Evolutionary conservation across 805 yeast genomes (phyloP).

Genomic region (Kazachstania viticola): DNA sequence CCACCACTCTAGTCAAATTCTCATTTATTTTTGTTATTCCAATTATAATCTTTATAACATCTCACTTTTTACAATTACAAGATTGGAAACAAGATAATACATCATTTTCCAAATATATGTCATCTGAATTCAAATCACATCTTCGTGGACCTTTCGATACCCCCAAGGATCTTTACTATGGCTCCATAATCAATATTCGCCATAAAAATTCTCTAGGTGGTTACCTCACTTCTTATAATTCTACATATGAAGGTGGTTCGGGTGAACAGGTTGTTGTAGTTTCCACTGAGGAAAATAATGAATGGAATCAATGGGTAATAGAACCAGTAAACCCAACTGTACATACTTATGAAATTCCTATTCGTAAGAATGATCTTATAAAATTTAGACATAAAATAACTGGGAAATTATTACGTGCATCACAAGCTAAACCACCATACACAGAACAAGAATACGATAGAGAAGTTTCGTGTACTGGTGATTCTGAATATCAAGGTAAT

Average conservation of each 20-base stretch:
- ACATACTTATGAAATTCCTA: not conserved
- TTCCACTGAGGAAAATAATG: slow-evolving; percentile 45
- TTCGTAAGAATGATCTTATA: slow-evolving; percentile 32
- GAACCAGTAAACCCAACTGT: slow-evolving; percentile 28
- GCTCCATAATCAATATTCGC: slow-evolving; percentile 60
- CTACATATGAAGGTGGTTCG: slow-evolving; percentile 52
- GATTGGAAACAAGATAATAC: slow-evolving; percentile 9
- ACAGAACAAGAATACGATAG: slow-evolving; percentile 83
- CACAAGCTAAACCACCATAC: slow-evolving; percentile 67
- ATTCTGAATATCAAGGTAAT: slow-evolving; percentile 50
- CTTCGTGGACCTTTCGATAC: slow-evolving; percentile 28
- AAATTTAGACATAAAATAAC: slow-evolving; percentile 64
- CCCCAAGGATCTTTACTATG: slow-evolving; percentile 61
- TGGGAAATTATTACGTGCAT: slow-evolving; percentile 56
- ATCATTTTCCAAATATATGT: slow-evolving; percentile 32
- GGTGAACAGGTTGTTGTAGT: slow-evolving; percentile 72
- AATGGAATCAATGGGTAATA: slow-evolving; percentile 63
- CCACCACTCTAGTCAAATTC: no score
- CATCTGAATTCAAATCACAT: slow-evolving; percentile 58
- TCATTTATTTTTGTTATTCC: slow-evolving; percentile 45
- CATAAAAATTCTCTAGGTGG: slow-evolving; percentile 61
- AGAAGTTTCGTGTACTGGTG: slow-evolving; percentile 69
- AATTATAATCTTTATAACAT: slow-evolving; percentile 39
- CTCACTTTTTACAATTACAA: slow-evolving; percentile 41
- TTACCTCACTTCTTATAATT: slow-evolving; percentile 70